Base-by-base conservation (phyloP, 2,329 filamentous ascomycete genomes). In the Fusarium sp. region DNA sequence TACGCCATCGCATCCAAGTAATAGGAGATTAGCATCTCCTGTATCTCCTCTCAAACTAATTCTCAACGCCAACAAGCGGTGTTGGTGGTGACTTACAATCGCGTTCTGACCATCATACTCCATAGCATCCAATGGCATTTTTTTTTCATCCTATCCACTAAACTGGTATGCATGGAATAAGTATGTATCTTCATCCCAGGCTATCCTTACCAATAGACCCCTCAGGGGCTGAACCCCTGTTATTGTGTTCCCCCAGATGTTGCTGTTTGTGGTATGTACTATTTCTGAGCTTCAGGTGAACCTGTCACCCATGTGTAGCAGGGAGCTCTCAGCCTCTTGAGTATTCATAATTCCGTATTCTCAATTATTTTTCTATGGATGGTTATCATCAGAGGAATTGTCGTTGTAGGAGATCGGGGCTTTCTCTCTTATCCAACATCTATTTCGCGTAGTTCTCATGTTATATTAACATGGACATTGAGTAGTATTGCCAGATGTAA, bases 201-300 rank as follows among this genome's bases (percentile, higher is more conserved):
- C 45, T 61, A 68, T 66, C 70, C 70, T 56, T 70, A 56, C 45
- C 52, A 17, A n/a, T 28, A 68, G 60, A 59, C 60, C 60, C 26
- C 51, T 62, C 65, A 73, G 70, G 70, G 66, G 70, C 52, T 57
- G 39, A 36, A 68, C 47, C 71, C 70, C 61, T 73, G 57, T 36
- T 48, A 30, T 39, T 60, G 62, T 74, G 70, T 68, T 74, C 73
- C 71, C 66, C 70, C 54, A 68, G 71, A 72, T 66, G 65, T 70
- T 68, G 54, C 55, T 70, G 44, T 52, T 47, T 60, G 24, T 39
- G 56, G 42, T 59, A 32, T 32, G 32, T 32, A 41, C n/a, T 45
- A 51, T 52, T 75, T 65, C 72, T 74, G 61, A 74, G 75, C 69
- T 70, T 77, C 75, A 77, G 75, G 75, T 76, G 75, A 77, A 75